Base-by-base conservation (phyloP, 208 protist species). In the Trypanosoma platydactyli region DNA sequence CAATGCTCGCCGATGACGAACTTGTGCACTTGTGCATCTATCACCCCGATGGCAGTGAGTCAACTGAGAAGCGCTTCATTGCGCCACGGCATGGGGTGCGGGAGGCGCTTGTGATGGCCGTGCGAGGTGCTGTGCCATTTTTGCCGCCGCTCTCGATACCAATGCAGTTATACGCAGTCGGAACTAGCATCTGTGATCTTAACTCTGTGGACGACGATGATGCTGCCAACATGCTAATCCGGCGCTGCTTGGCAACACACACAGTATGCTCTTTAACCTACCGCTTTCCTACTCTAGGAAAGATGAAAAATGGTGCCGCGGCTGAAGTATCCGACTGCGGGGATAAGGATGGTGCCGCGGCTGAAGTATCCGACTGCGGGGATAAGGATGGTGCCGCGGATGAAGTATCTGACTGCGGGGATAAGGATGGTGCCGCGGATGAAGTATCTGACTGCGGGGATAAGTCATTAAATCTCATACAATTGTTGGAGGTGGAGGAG, bases 51-150 rank as follows among this genome's bases (percentile, higher is more conserved):
- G 38, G 20, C 13, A 22, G 9, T 18, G 24, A 20, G 9, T 35
- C 46, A 38, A 66, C 67, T 12, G 58, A 56, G 44, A 72, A 72
- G 40, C 56, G 67, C 1, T 72, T 72, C 55, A 72, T 72, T 54
- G 22, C 67, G 12, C 67, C 67, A 7, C 3, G 41, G 16, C 67
- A 57, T 33, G 56, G 49, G 0, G 50, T 72, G 25, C 57, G 45
- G 56, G 56, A 58, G 50, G 67, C 67, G 3, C 59, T 72, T 3
- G 16, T 38, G 15, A 40, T 55, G 41, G 56, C 67, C 1, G 67
- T 72, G 27, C 20, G 49, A n/a, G 58, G 42, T 27, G 29, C 58
- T 25, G 41, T 65, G 6, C 48, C 22, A 25, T 48, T 53, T 15
- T 38, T 38, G 5, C 45, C 38, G 15, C 52, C 58, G 38, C 18